Base-by-base conservation (phyloP, 257 asterid species). In the Echium plantagineum region DNA sequence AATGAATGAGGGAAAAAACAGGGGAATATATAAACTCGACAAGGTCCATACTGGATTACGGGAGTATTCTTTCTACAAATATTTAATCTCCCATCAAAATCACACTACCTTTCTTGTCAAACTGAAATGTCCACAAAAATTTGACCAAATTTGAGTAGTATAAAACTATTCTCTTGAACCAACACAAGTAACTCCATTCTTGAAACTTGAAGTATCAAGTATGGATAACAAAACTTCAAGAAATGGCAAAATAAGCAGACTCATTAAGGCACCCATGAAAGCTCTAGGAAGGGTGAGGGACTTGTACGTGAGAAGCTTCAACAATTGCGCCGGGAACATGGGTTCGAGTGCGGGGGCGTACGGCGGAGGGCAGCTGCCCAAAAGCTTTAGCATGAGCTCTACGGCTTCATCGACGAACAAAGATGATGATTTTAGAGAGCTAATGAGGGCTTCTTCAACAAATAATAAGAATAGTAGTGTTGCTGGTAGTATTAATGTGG, bases 391-490 rank as follows among this genome's bases (percentile, higher is more conserved):
- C 22, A 55, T 26, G 53, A 69, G 48, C 63, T 75, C 86, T n/a
- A 52, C 77, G 0, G 47, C 15, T 32, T 32, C 42, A 6, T 46
- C 73, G 0, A 66, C 61, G 0, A 32, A 32, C 55, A 57, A 7
- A 3, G 85, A 73, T 47, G 75, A 78, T 20, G 91, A 79, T 20
- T 48, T 70, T 55, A 61, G 71, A 55, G 91, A 83, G 58, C 86
- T 85, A 7, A 51, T 75, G 12, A 72, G 80, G 73, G 21, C 69
- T 46, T 75, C 86, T 63, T 78, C 94, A 7, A 62, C 57, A 0
- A 77, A 73, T 9, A 55, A 13, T 20, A 32, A 59, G 3, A 20
- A 49, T 49, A 49, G 15, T 49, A 49, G 13, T 51, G 20, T 7
- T 57, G 49, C 4, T 4, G 61, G 53, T 2, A 67, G 26, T n/a